A percentile compares a stretch with the other conserved stretches of the same genome.
phyloP scores from a whole-genome alignment of 1,284 basidiomycete genomes.

The Rhodotorula sp. region DNA sequence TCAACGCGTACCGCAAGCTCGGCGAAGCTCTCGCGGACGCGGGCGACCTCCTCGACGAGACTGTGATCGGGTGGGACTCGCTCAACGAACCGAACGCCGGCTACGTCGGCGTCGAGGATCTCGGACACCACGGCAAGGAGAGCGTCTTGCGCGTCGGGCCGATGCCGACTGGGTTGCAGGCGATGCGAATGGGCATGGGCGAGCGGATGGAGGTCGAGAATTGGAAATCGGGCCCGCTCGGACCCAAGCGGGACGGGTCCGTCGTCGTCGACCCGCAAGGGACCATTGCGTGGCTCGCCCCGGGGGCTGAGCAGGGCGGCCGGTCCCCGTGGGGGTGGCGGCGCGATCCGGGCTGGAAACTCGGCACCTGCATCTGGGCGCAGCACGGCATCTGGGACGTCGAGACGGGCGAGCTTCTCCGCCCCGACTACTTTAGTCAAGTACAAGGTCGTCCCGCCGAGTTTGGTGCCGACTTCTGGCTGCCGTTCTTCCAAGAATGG shows the following conservation, averaged over 20 bases:
- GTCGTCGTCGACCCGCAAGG: constrained; percentile 75
- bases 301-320: constrained; percentile 43
- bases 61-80: constrained; percentile 94
- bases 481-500: constrained; percentile 70
- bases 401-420: constrained; percentile 64
- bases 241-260: constrained; percentile 69
- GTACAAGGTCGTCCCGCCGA: constrained; percentile 51
- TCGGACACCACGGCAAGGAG: constrained; percentile 46
- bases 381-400: constrained; percentile 88
- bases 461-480: constrained; percentile 81
- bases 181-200: constrained; percentile 83
- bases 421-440: constrained; percentile 72
- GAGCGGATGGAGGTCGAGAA: constrained; percentile 76
- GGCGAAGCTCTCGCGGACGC: constrained; percentile 70
- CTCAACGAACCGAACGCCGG: constrained; percentile 94
- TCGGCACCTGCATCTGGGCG: constrained; percentile 86
- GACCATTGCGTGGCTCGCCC: constrained; percentile 45
- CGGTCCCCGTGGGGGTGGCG: constrained; percentile 70
- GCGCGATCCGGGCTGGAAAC: constrained; percentile 69
- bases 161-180: constrained; percentile 79
- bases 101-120: constrained; percentile 69
- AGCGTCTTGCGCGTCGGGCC: constrained; percentile 65
- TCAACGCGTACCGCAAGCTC: constrained; percentile 70
- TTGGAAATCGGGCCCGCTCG: constrained; percentile 76
- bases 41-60: constrained; percentile 74